phyloP scores from a whole-genome alignment of 148 eudicot species.

The Camellia sinensis region DNA sequence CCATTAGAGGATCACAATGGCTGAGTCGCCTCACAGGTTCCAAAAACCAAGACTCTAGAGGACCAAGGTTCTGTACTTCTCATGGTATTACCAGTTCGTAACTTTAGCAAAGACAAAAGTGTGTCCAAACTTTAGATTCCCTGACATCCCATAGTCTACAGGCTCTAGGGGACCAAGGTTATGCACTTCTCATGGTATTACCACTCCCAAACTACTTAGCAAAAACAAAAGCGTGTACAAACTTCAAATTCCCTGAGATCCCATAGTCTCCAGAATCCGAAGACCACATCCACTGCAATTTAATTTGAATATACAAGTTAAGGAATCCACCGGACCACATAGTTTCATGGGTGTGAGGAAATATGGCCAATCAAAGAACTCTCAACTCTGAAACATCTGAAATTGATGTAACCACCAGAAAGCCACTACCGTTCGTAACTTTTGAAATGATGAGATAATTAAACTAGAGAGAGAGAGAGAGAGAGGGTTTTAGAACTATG shows the following conservation, averaged over 20 bases:
- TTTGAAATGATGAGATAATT: neutral
- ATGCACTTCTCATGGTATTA: neutral
- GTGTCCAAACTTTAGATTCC: slow-evolving; percentile 1
- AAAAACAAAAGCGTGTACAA: neutral
- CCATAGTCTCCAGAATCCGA: neutral
- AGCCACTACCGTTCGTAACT: neutral
- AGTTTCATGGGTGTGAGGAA: neutral
- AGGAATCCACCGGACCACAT: neutral
- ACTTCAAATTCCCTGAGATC: neutral
- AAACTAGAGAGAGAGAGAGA: neutral
- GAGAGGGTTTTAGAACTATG: neutral
- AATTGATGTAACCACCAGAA: neutral
- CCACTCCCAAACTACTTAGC: neutral
- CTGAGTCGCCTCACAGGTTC: neutral
- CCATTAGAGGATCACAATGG: neutral
- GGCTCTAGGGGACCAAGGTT: neutral
- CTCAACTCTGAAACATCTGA: neutral
- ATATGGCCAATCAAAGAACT: neutral
- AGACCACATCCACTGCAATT: neutral
- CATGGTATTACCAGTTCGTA: neutral
- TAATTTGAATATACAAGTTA: neutral
- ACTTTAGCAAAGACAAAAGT: neutral
- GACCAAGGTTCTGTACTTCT: neutral
- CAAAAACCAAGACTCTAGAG: neutral
- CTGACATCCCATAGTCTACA: neutral